Evolutionary conservation across 1,284 basidiomycete species (phyloP).

Genomic region (Xerocomus amazonicus): DNA sequence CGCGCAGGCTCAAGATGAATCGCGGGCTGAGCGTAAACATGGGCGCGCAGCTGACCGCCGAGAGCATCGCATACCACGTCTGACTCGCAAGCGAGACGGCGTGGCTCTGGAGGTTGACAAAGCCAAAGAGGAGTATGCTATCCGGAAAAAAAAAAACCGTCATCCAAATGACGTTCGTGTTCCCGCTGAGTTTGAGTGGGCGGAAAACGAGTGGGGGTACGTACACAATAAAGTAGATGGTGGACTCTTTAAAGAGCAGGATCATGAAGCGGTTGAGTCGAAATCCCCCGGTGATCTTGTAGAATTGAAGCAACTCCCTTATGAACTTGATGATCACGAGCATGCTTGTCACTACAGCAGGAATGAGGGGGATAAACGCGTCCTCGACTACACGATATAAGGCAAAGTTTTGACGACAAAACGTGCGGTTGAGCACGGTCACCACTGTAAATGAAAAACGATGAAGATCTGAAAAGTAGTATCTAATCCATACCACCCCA

Average conservation of each 20-base stretch:
- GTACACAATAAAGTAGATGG: neutral
- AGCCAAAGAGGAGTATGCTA: neutral
- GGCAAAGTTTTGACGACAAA: neutral
- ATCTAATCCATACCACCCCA: too few species aligned
- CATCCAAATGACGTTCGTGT: neutral
- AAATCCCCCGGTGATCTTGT: neutral
- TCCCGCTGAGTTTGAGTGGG: too few species aligned
- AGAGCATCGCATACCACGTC: neutral
- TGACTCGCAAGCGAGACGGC: too few species aligned
- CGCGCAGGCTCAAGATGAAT: slow-evolving; percentile 3
- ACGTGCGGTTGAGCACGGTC: neutral
- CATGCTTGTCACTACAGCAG: neutral
- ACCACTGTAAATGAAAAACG: neutral
- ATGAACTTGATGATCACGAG: neutral
- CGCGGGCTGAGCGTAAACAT: slow-evolving; percentile 2
- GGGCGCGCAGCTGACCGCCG: neutral
- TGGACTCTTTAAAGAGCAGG: neutral
- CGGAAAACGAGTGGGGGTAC: neutral
- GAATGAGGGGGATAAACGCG: neutral
- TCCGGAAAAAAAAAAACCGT: neutral
- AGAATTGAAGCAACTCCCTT: neutral
- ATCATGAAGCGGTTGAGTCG: neutral
- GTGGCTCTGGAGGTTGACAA: neutral
- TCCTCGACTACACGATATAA: neutral
- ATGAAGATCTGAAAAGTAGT: neutral